A percentile compares a stretch with the other conserved stretches of the same genome.
phyloP scores from a whole-genome alignment of 768 basidiomycete species.

The Kwoniella newhampshirensis region DNA sequence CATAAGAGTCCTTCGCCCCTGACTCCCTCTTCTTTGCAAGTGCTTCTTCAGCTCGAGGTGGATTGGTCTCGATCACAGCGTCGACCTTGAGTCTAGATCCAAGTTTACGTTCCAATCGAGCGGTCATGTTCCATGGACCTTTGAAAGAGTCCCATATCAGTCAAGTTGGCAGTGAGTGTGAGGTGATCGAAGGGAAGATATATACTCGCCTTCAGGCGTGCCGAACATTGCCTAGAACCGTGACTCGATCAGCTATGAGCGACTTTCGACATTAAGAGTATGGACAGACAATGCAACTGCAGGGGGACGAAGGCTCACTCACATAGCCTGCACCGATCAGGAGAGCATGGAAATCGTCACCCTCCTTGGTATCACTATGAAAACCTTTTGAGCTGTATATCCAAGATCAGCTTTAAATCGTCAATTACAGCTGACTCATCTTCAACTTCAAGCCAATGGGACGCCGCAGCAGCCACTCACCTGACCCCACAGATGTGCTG shows the following conservation, averaged over 20 bases:
- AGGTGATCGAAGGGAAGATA: neutral
- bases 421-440: too few relatives aligned
- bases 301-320: slow-evolving; percentile 7
- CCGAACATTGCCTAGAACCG: slow-evolving; percentile 42
- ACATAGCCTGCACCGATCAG: slow-evolving; percentile 41
- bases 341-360: slow-evolving; percentile 31
- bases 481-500: too few relatives aligned
- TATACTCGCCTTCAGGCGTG: slow-evolving; percentile 32
- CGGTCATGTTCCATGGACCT: slow-evolving; percentile 53
- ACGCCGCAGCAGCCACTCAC: too few relatives aligned
- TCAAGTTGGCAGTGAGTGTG: too few relatives aligned
- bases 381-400: too few relatives aligned
- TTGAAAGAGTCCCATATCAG: neutral
- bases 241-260: neutral
- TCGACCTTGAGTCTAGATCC: slow-evolving; percentile 91
- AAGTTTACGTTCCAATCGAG: slow-evolving; percentile 65
- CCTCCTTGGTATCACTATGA: neutral
- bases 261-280: neutral
- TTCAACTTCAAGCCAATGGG: too few relatives aligned
- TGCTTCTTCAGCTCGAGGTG: slow-evolving; percentile 76
- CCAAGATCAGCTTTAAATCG: too few relatives aligned
- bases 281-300: neutral
- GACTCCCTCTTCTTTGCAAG: slow-evolving; percentile 76
- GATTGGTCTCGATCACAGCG: slow-evolving; percentile 84
- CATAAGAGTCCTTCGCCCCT: slow-evolving; percentile 83